Percentiles rank a stretch among this genome's conserved stretches.
Evolutionary conservation across 2,329 filamentous ascomycete genomes (phyloP).

Genomic region (Fusarium chuoi): DNA sequence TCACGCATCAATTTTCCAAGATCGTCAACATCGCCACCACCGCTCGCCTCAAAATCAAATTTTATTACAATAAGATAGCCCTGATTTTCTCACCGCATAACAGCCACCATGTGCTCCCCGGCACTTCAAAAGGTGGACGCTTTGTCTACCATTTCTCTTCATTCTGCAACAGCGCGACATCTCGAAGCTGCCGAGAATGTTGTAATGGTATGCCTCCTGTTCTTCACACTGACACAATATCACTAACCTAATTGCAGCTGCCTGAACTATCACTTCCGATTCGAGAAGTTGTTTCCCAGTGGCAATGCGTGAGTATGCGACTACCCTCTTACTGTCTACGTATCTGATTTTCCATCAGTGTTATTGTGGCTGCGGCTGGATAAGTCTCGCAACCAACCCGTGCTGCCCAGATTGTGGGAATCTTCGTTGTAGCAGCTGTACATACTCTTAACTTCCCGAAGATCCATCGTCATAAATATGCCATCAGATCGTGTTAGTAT

Average conservation of each 20-base stretch:
- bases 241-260: background rate
- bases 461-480: rapidly evolving
- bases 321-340: rapidly evolving
- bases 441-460: rapidly evolving
- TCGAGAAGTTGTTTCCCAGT: rapidly evolving
- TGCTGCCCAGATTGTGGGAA: rapidly evolving
- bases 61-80: background rate
- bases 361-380: background rate
- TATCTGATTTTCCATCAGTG: background rate
- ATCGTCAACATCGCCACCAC: background rate
- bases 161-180: background rate
- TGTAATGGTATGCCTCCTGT: background rate
- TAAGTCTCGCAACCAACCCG: rapidly evolving
- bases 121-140: background rate
- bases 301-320: background rate
- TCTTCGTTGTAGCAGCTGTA: rapidly evolving
- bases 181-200: background rate
- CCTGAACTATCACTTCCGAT: background rate
- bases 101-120: background rate
- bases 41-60: background rate
- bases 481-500: rapidly evolving
- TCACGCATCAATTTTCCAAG: background rate
- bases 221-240: rapidly evolving
- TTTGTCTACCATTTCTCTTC: rapidly evolving
- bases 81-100: background rate